These are phyloP conservation scores for Tetrahymena borealis DNA, from an alignment of 73 alveolate genomes.

Conservation along the genomic window DNA sequence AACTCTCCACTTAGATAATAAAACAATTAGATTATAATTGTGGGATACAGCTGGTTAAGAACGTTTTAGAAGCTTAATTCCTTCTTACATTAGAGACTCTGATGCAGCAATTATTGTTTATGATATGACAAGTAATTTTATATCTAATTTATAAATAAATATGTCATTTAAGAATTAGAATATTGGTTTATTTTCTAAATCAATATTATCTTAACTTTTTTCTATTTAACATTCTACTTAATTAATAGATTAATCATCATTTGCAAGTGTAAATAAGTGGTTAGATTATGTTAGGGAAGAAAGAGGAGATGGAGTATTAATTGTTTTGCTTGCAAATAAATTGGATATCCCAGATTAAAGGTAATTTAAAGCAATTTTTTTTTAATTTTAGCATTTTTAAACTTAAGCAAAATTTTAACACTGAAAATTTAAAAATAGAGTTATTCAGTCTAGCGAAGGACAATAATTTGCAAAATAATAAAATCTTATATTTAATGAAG, in stretches of 20 bases:
- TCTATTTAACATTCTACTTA: neutral
- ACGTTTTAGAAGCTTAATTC: slow-evolving; percentile 63
- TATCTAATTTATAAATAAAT: too few species aligned
- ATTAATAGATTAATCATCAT: slow-evolving; percentile 11
- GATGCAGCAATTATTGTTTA: slow-evolving; percentile 66
- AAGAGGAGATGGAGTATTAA: slow-evolving; percentile 83
- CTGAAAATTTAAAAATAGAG: slow-evolving; percentile 4
- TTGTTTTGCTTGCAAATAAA: slow-evolving; percentile 87
- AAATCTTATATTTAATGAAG: slow-evolving; percentile 22
- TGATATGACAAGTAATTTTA: slow-evolving; percentile 77
- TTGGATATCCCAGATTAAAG: slow-evolving; percentile 70
- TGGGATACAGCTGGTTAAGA: slow-evolving; percentile 77
- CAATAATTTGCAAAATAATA: slow-evolving; percentile 32
- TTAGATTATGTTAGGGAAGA: slow-evolving; percentile 53
- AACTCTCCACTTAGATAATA: slow-evolving; percentile 73
- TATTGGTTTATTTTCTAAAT: too few species aligned
- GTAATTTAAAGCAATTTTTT: slow-evolving; percentile 25
- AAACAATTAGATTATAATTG: slow-evolving; percentile 69
- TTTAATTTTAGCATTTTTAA: too few species aligned
- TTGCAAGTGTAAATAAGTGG: slow-evolving; percentile 23
- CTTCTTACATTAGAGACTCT: slow-evolving; percentile 69
- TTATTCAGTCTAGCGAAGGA: slow-evolving; percentile 47
- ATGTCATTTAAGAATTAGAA: too few species aligned
- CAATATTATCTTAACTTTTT: too few species aligned
- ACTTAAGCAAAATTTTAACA: neutral